phyloP scores from a whole-genome alignment of 208 protist genomes.

The Acanthamoeba sp. region DNA sequence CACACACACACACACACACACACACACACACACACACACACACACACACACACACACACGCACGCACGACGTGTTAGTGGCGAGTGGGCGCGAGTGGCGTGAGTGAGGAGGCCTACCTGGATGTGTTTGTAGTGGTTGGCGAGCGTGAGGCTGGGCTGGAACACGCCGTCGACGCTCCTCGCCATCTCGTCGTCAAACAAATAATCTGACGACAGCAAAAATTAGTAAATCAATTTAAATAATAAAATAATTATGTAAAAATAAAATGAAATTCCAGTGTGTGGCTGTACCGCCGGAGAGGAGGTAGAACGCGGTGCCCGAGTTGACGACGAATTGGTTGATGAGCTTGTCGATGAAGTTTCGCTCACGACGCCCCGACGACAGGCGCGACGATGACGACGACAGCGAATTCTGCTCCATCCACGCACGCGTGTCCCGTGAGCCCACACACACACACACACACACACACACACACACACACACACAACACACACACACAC shows the following conservation, averaged over 20 bases:
- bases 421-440: neutral
- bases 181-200: neutral
- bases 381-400: neutral
- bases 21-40: too few species aligned
- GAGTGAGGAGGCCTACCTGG: neutral
- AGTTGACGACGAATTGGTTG: slow-evolving; percentile 47
- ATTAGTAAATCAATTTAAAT: neutral
- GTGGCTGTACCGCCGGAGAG: neutral
- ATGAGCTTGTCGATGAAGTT: slow-evolving; percentile 50
- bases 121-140: slow-evolving; percentile 51
- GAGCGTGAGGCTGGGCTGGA: slow-evolving; percentile 24
- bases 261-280: too few species aligned
- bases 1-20: neutral
- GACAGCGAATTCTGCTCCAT: neutral
- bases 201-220: neutral
- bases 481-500: neutral
- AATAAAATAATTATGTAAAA: too few species aligned
- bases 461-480: neutral
- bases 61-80: too few species aligned
- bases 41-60: too few species aligned
- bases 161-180: slow-evolving; percentile 6
- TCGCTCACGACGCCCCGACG: neutral
- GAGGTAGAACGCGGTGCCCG: slow-evolving; percentile 23
- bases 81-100: neutral
- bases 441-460: too few species aligned